phyloP scores from a whole-genome alignment of 139 green algal species.

The Microglena sp. region DNA sequence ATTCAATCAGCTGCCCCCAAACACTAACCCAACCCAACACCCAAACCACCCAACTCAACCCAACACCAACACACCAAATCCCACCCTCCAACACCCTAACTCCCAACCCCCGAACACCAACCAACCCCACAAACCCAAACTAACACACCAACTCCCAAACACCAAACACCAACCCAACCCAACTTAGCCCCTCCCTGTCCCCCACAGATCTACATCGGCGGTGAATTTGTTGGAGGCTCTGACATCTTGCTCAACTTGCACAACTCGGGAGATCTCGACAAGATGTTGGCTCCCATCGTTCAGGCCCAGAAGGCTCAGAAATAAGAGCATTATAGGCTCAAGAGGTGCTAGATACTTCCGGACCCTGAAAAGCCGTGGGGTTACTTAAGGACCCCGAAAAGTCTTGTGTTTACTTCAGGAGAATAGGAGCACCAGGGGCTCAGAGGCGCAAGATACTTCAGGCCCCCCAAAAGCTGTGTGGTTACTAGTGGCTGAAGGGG shows the following conservation, averaged over 20 bases:
- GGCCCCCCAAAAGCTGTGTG: too few relatives aligned
- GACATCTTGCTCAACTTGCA: conserved; percentile 95
- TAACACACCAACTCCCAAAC: neutral
- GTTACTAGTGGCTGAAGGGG: too few relatives aligned
- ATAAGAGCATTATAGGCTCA: too few relatives aligned
- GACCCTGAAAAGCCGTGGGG: too few relatives aligned
- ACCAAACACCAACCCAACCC: neutral
- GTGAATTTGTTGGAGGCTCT: conserved; percentile 88
- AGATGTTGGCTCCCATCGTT: conserved; percentile 40
- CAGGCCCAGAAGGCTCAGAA: conserved; percentile 18
- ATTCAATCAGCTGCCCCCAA: too few relatives aligned
- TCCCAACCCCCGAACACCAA: neutral
- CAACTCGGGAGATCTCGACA: conserved; percentile 74
- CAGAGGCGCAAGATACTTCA: too few relatives aligned
- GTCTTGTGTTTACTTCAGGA: too few relatives aligned
- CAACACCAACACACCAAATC: neutral
- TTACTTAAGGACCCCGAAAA: too few relatives aligned
- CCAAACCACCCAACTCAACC: too few relatives aligned
- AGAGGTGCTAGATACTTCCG: too few relatives aligned
- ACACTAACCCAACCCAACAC: too few relatives aligned
- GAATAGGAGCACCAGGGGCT: too few relatives aligned
- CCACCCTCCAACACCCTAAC: neutral
- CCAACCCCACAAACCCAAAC: neutral
- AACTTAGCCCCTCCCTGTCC: neutral
- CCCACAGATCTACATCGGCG: conserved; percentile 82